These are phyloP conservation scores for Penicillium waksmanii DNA, from an alignment of 495 filamentous ascomycete genomes.

Conservation along the genomic window DNA sequence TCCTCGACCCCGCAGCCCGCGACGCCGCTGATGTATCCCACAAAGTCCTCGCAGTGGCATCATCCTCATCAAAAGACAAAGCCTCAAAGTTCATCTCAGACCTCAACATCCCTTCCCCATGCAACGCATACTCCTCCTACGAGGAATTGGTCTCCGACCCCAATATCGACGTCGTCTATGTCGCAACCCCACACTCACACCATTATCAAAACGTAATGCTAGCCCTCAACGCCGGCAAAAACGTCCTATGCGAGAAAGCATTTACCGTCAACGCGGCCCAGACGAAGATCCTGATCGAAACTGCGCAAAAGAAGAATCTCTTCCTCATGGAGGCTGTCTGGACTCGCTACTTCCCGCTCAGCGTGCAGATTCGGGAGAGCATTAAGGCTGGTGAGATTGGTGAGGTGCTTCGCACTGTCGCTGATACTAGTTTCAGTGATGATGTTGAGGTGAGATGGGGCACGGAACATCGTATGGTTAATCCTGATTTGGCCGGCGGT, in stretches of 20 bases:
- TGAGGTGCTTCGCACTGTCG: constrained; percentile 73
- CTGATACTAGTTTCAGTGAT: constrained; percentile 64
- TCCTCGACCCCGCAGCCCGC: constrained; percentile 73
- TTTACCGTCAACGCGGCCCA: constrained; percentile 90
- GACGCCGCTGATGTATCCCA: constrained; percentile 75
- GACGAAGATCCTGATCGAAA: constrained; percentile 71
- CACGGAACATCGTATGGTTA: constrained; percentile 77
- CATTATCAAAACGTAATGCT: constrained; percentile 92
- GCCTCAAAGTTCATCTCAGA: constrained; percentile 74
- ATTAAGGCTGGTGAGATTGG: constrained; percentile 73
- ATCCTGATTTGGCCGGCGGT: constrained; percentile 83
- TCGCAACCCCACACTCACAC: constrained; percentile 93
- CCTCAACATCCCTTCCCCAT: constrained; percentile 62
- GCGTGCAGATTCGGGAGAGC: constrained; percentile 72
- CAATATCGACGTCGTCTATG: constrained; percentile 85
- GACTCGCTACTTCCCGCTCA: constrained; percentile 89
- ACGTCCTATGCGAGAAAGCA: constrained; percentile 92
- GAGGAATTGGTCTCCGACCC: constrained; percentile 74
- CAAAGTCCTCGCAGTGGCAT: constrained; percentile 79
- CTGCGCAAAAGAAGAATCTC: constrained; percentile 75
- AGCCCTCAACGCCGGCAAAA: constrained; percentile 78
- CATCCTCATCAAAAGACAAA: constrained; percentile 69
- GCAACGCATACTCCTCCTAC: constrained; percentile 82
- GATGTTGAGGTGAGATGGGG: constrained; percentile 58
- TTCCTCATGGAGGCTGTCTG: constrained; percentile 98